Evolutionary conservation across 495 filamentous ascomycete species (phyloP).

Genomic region (Durotheca rogersii): DNA sequence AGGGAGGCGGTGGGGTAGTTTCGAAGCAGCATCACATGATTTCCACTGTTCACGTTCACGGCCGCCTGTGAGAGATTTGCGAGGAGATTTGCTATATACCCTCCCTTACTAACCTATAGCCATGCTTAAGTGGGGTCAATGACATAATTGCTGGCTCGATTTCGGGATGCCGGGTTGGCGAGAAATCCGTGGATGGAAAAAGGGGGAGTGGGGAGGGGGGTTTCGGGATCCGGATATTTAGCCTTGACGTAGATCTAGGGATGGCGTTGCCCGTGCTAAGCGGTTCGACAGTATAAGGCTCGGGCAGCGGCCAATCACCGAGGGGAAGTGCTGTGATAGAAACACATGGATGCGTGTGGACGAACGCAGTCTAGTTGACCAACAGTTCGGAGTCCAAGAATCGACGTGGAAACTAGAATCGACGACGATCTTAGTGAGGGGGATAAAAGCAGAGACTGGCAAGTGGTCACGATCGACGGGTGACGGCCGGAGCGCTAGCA

Average conservation of each 20-base stretch:
- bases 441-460: background rate
- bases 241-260: conserved; percentile 19
- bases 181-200: background rate
- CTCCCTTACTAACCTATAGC: conserved; percentile 1
- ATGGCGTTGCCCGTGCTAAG: conserved; percentile 8
- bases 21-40: conserved; percentile 25
- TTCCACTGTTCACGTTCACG: conserved; percentile 7
- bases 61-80: conserved; percentile 8
- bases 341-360: conserved; percentile 18
- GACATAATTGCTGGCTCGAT: conserved; percentile 25
- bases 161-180: conserved; percentile 1
- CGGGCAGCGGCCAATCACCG: conserved; percentile 13
- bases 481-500: too few relatives aligned
- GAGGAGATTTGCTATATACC: conserved; percentile 9
- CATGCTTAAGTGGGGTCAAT: conserved; percentile 17
- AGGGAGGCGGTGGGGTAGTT: conserved; percentile 12
- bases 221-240: conserved; percentile 24
- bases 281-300: conserved; percentile 10
- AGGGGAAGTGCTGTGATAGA: conserved; percentile 8
- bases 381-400: background rate
- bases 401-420: background rate
- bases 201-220: conserved; percentile 1
- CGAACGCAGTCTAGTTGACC: conserved; percentile 5
- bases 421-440: too few relatives aligned
- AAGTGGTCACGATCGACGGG: too few relatives aligned